Conservation (phyloP, 331 rosid genomes). For the Pyrus hybrid region DNA sequence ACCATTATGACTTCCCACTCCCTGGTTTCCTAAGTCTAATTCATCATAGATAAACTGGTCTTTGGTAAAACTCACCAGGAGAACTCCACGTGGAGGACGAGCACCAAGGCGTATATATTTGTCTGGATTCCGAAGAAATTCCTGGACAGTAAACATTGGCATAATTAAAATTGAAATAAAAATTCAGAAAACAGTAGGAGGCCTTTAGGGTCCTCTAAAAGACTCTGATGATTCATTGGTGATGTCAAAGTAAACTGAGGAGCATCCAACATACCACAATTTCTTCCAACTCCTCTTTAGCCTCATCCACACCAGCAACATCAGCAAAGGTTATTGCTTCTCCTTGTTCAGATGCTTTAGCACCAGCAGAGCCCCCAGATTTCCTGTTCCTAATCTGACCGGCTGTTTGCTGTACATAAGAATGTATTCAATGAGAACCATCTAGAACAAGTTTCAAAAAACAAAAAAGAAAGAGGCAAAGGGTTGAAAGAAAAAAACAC, state of each 20-base stretch:
- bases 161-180: neutral
- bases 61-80: conserved; percentile 65
- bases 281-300: conserved; percentile 98
- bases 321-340: conserved; percentile 87
- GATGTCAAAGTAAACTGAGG: conserved; percentile 3
- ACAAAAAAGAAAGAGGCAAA: neutral
- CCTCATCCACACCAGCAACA: conserved; percentile 98
- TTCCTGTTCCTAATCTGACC: conserved; percentile 89
- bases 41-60: neutral
- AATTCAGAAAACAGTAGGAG: neutral
- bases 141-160: conserved; percentile 50
- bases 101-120: conserved; percentile 84
- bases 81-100: conserved; percentile 99
- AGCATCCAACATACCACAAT: conserved; percentile 74
- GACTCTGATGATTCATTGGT: conserved; percentile 11
- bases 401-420: conserved; percentile 60
- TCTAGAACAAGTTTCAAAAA: conserved; percentile 9
- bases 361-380: conserved; percentile 65
- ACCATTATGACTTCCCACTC: neutral
- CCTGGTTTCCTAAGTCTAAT: neutral
- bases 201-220: conserved; percentile 14
- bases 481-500: neutral
- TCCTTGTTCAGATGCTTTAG: conserved; percentile 74
- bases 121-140: conserved; percentile 96
- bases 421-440: conserved; percentile 29